Evolutionary conservation across 2,329 filamentous ascomycete species (phyloP).

Genomic region (Hysterium pulicare): DNA sequence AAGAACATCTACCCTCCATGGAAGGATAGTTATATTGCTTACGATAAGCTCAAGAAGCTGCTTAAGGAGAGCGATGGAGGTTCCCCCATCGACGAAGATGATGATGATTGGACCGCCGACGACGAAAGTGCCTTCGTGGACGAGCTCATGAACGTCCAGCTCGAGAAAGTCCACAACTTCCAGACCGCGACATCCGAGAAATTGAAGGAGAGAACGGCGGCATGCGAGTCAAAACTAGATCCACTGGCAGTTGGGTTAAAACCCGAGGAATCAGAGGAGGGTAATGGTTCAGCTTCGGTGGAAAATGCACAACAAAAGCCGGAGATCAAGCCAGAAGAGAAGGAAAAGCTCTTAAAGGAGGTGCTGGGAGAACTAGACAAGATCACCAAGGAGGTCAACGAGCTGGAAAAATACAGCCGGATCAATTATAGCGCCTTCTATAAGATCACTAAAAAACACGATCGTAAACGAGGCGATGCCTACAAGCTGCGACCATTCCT

Average conservation of each 20-base stretch:
- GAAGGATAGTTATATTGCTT: constrained; percentile 94
- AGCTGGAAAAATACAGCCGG: constrained; percentile 90
- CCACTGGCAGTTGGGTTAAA: constrained; percentile 46
- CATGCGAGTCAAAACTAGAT: constrained; percentile 63
- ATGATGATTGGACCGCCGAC: constrained; percentile 77
- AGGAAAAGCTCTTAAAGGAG: constrained; percentile 59
- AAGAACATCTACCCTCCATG: constrained; percentile 79
- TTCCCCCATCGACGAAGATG: constrained; percentile 50
- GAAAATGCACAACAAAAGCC: constrained; percentile 19
- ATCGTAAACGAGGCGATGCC: constrained; percentile 79
- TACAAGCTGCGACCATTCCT: constrained; percentile 91
- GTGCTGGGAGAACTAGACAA: constrained; percentile 76
- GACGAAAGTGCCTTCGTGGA: constrained; percentile 94
- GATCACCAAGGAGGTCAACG: constrained; percentile 86
- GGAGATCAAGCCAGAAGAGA: constrained; percentile 38
- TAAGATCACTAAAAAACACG: constrained; percentile 99
- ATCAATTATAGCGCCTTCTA: constrained; percentile 98
- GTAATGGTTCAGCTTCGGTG: constrained; percentile 13
- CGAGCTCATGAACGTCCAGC: constrained; percentile 88
- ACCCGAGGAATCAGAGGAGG: constrained; percentile 21
- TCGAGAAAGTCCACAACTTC: constrained; percentile 91
- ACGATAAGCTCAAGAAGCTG: constrained; percentile 84
- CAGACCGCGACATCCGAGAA: constrained; percentile 78
- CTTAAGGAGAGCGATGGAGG: constrained; percentile 69
- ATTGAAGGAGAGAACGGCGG: constrained; percentile 75